Evolutionary conservation across 768 basidiomycete genomes (phyloP), one percentile per base, ranked within the genome.

Genomic region (Boletales sp.): DNA sequence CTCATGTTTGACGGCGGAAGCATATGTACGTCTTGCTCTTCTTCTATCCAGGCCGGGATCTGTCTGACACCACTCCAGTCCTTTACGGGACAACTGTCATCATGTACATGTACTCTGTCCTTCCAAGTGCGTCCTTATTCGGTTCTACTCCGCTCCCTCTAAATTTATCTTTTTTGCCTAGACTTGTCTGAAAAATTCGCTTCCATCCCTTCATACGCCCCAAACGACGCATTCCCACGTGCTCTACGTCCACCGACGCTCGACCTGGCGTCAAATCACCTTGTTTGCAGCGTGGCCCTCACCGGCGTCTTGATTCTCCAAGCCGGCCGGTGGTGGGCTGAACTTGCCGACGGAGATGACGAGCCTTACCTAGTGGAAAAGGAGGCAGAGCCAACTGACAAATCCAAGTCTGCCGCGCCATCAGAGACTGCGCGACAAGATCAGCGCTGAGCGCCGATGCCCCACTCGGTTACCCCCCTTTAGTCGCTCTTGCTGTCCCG

Each of bases 1-100:
- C 74, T 93, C 63, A 91, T 93, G 89, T 93, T 93, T 58, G 90
- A 93, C 60, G 90, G 90, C 21, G 90, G 86, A 44, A 91, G 89
- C 66, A 84, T 91, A 57, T 87, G 90, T 92, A 54, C 63, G 88
- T 73, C 5, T 37, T n/a, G 18, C 15, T 1, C 17, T 21, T 14
- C 9, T 35, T 36, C 13, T 10, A 12, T 39, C 32, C 25, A 9
- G n/a, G 13, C 34, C 15, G 34, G 9, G 28, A 14, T 32, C 33
- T 35, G 10, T 44, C 48, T 57, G 17, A 59, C n/a, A 0, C 12
- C 43, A 39, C 32, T 34, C 41, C 66, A 93, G 90, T 93, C 69
- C 72, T 93, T 52, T 92, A 90, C 60, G 76, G 75, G 31, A 82
- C 78, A 17, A 83, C 86, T n/a, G 74, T 83, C 46, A 70, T 75